Base-by-base conservation (phyloP, 2,329 filamentous ascomycete species). In the Xylariomycetidae sp. region DNA sequence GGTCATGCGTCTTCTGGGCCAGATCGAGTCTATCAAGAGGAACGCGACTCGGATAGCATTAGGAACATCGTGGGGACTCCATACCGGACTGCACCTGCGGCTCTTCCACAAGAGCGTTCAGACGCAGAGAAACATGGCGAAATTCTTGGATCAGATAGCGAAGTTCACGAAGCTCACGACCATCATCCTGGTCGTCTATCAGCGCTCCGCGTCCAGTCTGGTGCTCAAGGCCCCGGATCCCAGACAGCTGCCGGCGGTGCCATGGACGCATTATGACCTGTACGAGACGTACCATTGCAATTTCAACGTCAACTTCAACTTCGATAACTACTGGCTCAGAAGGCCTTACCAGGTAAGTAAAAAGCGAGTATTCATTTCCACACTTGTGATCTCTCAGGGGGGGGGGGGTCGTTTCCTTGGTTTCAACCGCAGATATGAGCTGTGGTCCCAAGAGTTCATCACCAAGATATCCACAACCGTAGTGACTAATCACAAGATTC, bases 261-360 rank as follows among this genome's bases (percentile, higher is more conserved):
- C 28, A 31, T 55, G 50, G 32, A 50, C 53, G 14, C 59, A 62
- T 20, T 61, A 66, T 34, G 50, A 63, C n/a, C 53, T 67, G 11
- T 64, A 64, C 48, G 62, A 68, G 38, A 59, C 62, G 3, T 68
- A 67, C 46, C 60, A 65, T 36, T 68, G 63, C 54, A 65, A 64
- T 42, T 68, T 66, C 41, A 66, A 69, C 48, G 61, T 68, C 33
- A 66, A 68, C 36, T 57, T 59, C 38, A 66, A 64, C 48, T 61
- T 67, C 47, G 67, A 67, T 14, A 55, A 61, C 48, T 55, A 62
- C 37, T 60, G 59, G 34, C 56, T 62, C 4, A 58, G 63, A 10
- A 58, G 63, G 4, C 66, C 65, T 6, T 63, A 67, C 34, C 54
- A 61, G 27, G n/a, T n/a, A n/a, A n/a, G n/a, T n/a, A n/a, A n/a